Conservation (phyloP, 345 rosid species). For the Lepidium aucheri region DNA sequence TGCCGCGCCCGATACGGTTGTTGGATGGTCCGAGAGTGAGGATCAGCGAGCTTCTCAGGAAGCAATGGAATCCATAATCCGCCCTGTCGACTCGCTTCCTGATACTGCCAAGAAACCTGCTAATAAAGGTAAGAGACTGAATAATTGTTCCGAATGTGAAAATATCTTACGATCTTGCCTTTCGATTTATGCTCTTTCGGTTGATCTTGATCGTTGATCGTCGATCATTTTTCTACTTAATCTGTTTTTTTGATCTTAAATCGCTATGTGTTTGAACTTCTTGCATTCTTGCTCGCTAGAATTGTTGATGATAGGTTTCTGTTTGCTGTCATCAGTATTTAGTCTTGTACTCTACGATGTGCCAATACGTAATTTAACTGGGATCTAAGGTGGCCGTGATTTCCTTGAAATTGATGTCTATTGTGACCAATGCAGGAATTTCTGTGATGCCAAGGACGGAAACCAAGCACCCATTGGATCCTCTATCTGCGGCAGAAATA, state of each 20-base stretch:
- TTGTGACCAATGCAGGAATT: slow-evolving; percentile 33
- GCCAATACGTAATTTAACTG: too few species aligned
- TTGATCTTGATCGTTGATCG: background rate
- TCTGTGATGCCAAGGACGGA: slow-evolving; percentile 71
- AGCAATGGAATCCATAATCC: slow-evolving; percentile 42
- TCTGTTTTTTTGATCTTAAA: background rate
- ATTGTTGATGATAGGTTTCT: background rate
- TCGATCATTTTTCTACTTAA: background rate
- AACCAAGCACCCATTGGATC: slow-evolving; percentile 80
- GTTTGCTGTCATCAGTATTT: too few species aligned
- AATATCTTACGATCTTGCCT: background rate
- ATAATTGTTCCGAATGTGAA: background rate
- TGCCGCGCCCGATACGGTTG: slow-evolving; percentile 26
- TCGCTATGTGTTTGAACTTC: background rate
- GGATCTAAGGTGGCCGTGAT: background rate
- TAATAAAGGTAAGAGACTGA: slow-evolving; percentile 39
- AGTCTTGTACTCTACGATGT: too few species aligned
- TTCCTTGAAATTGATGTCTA: background rate
- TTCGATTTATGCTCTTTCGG: background rate
- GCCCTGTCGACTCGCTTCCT: slow-evolving; percentile 53
- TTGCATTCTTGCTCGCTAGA: background rate
- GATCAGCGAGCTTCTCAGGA: slow-evolving; percentile 36
- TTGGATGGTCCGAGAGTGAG: slow-evolving; percentile 31
- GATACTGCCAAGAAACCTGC: slow-evolving; percentile 46
- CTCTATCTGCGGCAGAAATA: slow-evolving; percentile 81